A percentile compares a stretch with the other conserved stretches of the same genome.
phyloP scores from a whole-genome alignment of 768 basidiomycete genomes.

The Cyclocybe aegerita region DNA sequence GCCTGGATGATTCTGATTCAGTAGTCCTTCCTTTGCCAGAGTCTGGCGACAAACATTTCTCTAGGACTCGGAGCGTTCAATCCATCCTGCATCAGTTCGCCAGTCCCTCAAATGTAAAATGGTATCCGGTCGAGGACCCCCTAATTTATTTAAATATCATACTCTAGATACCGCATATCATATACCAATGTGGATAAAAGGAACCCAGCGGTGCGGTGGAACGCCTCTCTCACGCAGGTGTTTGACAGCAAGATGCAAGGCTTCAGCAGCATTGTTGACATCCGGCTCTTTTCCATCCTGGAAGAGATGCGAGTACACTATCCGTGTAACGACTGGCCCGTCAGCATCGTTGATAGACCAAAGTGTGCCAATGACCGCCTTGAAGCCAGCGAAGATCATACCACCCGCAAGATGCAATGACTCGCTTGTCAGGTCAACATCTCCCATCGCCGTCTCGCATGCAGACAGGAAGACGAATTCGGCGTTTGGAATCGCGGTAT shows the following conservation, averaged over 20 bases:
- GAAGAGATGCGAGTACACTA: conserved; percentile 16
- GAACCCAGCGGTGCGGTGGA: conserved; percentile 17
- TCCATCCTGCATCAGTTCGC: no score
- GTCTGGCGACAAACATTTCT: no score
- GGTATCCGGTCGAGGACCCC: not conserved
- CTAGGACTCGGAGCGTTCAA: no score
- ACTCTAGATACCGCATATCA: not conserved
- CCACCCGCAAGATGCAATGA: conserved; percentile 41
- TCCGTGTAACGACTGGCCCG: conserved; percentile 29
- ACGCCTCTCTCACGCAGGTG: conserved; percentile 9
- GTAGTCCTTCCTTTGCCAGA: conserved; percentile 30
- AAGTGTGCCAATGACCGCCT: conserved; percentile 38
- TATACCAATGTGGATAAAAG: conserved; percentile 22
- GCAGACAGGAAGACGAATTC: conserved; percentile 46
- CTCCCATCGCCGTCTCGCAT: conserved; percentile 41
- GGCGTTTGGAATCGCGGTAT: conserved; percentile 19
- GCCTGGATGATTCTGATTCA: conserved; percentile 98
- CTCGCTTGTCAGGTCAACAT: conserved; percentile 22
- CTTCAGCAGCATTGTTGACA: conserved; percentile 14
- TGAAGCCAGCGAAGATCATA: conserved; percentile 34
- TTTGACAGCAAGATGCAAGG: conserved; percentile 15
- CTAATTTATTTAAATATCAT: not conserved
- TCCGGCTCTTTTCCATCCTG: conserved; percentile 1
- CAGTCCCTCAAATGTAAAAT: no score
- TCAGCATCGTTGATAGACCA: conserved; percentile 40